These are phyloP conservation scores for Pyrenochaeta sp. DNA, from an alignment of 2,329 filamentous ascomycete species.

Conservation along the genomic window DNA sequence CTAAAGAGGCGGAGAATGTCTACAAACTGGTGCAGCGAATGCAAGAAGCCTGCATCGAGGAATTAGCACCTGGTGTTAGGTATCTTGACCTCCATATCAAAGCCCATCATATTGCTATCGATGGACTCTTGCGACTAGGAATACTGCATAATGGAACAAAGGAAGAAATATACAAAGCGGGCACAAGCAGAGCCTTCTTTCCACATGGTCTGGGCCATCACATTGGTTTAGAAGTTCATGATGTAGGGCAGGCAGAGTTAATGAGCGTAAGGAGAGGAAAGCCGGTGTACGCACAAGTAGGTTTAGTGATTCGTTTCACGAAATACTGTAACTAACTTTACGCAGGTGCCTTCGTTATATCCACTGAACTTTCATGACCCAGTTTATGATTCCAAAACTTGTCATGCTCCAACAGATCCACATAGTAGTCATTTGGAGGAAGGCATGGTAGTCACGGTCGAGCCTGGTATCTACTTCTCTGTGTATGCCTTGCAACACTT, in stretches of 20 bases:
- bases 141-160: slow-evolving; percentile 71
- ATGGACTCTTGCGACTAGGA: slow-evolving; percentile 74
- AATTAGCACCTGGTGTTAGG: slow-evolving; percentile 72
- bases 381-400: slow-evolving; percentile 41
- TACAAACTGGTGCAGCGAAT: slow-evolving; percentile 82
- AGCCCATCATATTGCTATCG: slow-evolving; percentile 76
- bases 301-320: background rate
- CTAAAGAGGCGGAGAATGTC: slow-evolving; percentile 73
- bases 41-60: slow-evolving; percentile 77
- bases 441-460: slow-evolving; percentile 65
- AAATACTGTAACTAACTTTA: slow-evolving; percentile 15
- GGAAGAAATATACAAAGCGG: slow-evolving; percentile 76
- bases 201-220: slow-evolving; percentile 93
- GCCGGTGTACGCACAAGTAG: slow-evolving; percentile 33
- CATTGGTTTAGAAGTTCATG: slow-evolving; percentile 91
- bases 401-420: slow-evolving; percentile 42
- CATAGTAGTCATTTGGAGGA: slow-evolving; percentile 54
- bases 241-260: slow-evolving; percentile 56
- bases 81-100: slow-evolving; percentile 78
- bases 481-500: slow-evolving; percentile 81
- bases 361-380: slow-evolving; percentile 43
- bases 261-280: slow-evolving; percentile 42
- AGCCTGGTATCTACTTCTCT: slow-evolving; percentile 80
- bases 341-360: slow-evolving; percentile 41
- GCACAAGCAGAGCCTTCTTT: slow-evolving; percentile 90